Evolutionary conservation across 208 protist genomes (phyloP), one percentile per base, ranked within the genome.

Genomic region (Phytomonas francai): DNA sequence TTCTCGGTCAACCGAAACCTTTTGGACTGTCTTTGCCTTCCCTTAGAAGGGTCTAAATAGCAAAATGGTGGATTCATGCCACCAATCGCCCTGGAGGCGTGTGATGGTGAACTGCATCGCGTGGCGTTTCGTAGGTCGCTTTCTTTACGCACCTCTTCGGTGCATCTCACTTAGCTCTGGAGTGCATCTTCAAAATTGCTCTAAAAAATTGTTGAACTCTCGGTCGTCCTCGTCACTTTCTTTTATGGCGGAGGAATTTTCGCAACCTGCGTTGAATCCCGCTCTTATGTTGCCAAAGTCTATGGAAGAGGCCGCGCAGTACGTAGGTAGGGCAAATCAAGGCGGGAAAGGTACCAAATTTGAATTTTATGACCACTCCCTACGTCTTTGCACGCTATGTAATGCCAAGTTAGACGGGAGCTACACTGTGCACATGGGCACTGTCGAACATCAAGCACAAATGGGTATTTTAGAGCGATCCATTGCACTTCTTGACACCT

Each of bases 381-480:
- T 70, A 8, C 39, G 63, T 28, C 69, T 51, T 9, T 90, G 84
- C 54, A 70, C 29, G 11, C 39, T 90, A 45, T 90, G 84, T 64
- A 61, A 80, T 59, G 57, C 34, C 8, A 57, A 61, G 36, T 56
- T 88, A 11, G 51, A 71, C 0, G 70, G 70, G 3, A 77, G 75
- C 36, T 85, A 84, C 68, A 25, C 29, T 19, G 36, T 67, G 19
- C 88, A 94, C 68, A 67, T 4, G 9, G 29, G 22, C 22, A 72
- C 65, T n/a, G 66, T 85, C 0, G 74, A 82, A 29, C 88, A 94
- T 68, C 60, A 67, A 9, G 77, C 78, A 5, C 83, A 84, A 11
- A 28, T 87, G 4, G 85, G 64, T 19, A 77, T 94, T n/a, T 57
- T 92, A 34, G 76, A 83, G 73, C 71, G 85, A 4, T 73, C 73